Evolutionary conservation across 2,329 filamentous ascomycete genomes (phyloP), one percentile per base, ranked within the genome.

Genomic region (Eutypella sp.): DNA sequence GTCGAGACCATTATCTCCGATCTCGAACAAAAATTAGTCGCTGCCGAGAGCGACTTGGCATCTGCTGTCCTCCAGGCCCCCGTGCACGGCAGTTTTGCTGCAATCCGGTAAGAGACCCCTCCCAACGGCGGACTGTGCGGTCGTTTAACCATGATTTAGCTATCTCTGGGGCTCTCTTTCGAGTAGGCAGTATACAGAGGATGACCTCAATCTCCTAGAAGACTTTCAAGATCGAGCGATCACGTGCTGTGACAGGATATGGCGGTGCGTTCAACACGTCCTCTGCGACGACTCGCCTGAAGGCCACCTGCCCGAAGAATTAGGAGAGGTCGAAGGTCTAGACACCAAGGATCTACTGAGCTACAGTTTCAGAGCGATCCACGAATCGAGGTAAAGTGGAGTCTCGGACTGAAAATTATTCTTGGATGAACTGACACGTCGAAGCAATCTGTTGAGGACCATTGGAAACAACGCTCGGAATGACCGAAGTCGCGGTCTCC

Each of bases 271-370:
- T 5, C 80, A 79, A 55, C 77, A 83, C 43, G 81, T 95, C 4
- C 76, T 99, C 1, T 99, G 93, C 59, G 85, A 95, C 51, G 93
- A 96, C 66, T 95, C 93, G 1, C 93, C 95, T 0, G 93, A 99
- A 67, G 92, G 92, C 0, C 84, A 93, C 63, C 71, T 89, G 3
- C 85, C 84, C 0, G 82, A 91, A 42, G 87, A 92, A 22, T 65
- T 89, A n/a, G 81, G 87, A 44, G 84, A 86, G 27, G 70, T 80
- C 15, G 77, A 85, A 4, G 86, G 84, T 1, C 74, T 89, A 2
- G 84, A 87, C 42, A 90, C 89, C 0, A 97, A 96, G 61, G 89
- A 95, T 57, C 77, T 95, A 16, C 68, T 99, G 40, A 97, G 92
- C 53, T 99, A 93, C 64, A 96, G 90, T 51, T 99, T 96, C 78